phyloP scores from a whole-genome alignment of 139 green algal genomes.

The Limnomonas spitsbergensis region DNA sequence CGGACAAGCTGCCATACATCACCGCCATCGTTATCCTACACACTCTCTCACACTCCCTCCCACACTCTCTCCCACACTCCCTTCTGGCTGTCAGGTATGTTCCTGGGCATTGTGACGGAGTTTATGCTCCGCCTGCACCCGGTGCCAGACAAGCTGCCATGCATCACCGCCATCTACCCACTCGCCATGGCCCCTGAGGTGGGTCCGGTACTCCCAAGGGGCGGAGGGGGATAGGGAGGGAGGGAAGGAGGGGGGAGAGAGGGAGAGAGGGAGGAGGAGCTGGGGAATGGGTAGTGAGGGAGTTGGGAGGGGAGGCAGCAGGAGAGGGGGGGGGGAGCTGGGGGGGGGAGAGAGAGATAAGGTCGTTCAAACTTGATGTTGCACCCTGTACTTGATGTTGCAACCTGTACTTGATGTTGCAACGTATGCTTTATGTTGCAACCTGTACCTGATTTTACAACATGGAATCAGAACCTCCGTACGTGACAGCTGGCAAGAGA shows the following conservation, averaged over 20 bases:
- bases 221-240: neutral
- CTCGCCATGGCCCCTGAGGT: conserved; percentile 1
- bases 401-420: too few species aligned
- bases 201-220: too few species aligned
- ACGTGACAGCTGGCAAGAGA: too few species aligned
- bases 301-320: neutral
- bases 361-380: neutral
- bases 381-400: neutral
- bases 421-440: too few species aligned
- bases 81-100: conserved; percentile 16
- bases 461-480: too few species aligned
- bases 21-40: too few species aligned
- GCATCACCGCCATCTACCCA: conserved; percentile 16
- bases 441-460: too few species aligned
- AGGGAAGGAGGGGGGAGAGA: too few species aligned
- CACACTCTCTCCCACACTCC: too few species aligned
- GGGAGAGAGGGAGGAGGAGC: neutral
- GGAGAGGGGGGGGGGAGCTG: neutral
- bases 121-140: conserved; percentile 10
- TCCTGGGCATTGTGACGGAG: conserved; percentile 14
- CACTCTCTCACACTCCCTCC: too few species aligned
- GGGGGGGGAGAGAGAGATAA: neutral
- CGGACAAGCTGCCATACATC: neutral
- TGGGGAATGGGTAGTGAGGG: neutral
- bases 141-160: neutral